Evolutionary conservation across 2,329 filamentous ascomycete genomes (phyloP).

Genomic region (Hypoxylon sp.): DNA sequence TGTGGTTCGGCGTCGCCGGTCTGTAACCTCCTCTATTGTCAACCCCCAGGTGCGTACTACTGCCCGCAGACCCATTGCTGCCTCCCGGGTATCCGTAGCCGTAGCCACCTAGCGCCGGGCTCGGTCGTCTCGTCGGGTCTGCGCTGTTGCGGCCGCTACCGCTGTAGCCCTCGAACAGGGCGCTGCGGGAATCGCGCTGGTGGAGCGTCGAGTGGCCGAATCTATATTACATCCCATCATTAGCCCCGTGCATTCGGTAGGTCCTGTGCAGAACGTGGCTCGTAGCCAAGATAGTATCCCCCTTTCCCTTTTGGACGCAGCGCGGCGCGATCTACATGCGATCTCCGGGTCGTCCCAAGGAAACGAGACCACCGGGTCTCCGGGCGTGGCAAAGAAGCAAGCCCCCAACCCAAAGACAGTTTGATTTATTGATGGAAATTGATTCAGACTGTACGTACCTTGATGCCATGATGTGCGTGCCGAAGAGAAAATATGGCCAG

Average conservation of each 20-base stretch:
- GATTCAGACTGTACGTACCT: conserved; percentile 48
- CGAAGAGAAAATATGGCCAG: conserved; percentile 4
- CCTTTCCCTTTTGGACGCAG: conserved; percentile 8
- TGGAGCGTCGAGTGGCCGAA: conserved; percentile 78
- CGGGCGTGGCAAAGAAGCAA: conserved; percentile 7
- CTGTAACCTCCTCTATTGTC: conserved; percentile 63
- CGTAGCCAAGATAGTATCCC: background rate
- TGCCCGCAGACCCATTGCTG: conserved; percentile 46
- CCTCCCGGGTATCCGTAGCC: conserved; percentile 68
- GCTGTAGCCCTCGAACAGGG: conserved; percentile 82
- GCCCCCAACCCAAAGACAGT: background rate
- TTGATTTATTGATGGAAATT: background rate
- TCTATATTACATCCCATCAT: conserved; percentile 58
- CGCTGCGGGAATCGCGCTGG: conserved; percentile 79
- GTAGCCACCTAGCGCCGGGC: conserved; percentile 59
- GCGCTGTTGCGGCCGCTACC: conserved; percentile 67
- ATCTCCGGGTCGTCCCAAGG: conserved; percentile 34
- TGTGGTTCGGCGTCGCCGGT: conserved; percentile 79
- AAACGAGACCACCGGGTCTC: conserved; percentile 11
- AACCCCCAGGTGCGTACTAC: conserved; percentile 47
- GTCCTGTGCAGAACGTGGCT: background rate
- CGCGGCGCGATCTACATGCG: conserved; percentile 35
- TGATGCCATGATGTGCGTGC: conserved; percentile 49
- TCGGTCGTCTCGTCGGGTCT: conserved; percentile 61
- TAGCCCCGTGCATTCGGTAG: conserved; percentile 11